Evolutionary conservation across 176 grass and related monocot species (phyloP).

Genomic region (Secale cereale): DNA sequence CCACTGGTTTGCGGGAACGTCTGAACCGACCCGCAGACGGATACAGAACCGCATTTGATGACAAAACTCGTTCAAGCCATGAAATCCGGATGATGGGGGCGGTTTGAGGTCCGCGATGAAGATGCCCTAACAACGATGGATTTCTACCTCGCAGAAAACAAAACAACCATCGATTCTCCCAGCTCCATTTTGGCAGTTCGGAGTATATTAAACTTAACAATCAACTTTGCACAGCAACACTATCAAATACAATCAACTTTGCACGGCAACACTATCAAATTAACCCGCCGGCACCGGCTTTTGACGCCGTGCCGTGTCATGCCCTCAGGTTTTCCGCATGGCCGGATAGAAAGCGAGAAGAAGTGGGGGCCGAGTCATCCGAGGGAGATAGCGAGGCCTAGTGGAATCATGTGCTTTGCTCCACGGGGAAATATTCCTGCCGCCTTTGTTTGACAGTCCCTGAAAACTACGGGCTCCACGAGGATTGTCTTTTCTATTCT

Average conservation of each 20-base stretch:
- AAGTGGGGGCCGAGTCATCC: not conserved
- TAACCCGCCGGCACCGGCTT: not conserved
- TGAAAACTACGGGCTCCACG: not conserved
- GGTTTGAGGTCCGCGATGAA: too few relatives aligned
- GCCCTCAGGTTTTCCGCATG: not conserved
- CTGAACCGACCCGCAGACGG: too few relatives aligned
- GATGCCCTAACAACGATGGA: too few relatives aligned
- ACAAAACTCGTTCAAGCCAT: too few relatives aligned
- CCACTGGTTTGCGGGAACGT: too few relatives aligned
- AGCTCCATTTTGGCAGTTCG: too few relatives aligned
- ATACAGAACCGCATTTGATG: too few relatives aligned
- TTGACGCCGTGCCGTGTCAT: not conserved
- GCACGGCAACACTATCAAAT: not conserved
- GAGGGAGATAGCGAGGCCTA: not conserved
- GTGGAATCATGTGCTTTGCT: slow-evolving; percentile 25
- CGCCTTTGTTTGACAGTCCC: slow-evolving; percentile 33
- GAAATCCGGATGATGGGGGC: too few relatives aligned
- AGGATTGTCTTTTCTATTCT: not conserved
- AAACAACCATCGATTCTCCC: too few relatives aligned
- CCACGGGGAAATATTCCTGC: slow-evolving; percentile 14
- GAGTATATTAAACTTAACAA: not conserved
- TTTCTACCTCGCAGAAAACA: too few relatives aligned
- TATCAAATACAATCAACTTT: not conserved
- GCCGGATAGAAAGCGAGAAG: not conserved
- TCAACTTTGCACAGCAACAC: not conserved